phyloP scores from a whole-genome alignment of 1,284 basidiomycete species.

The Meira miltonrushii region DNA sequence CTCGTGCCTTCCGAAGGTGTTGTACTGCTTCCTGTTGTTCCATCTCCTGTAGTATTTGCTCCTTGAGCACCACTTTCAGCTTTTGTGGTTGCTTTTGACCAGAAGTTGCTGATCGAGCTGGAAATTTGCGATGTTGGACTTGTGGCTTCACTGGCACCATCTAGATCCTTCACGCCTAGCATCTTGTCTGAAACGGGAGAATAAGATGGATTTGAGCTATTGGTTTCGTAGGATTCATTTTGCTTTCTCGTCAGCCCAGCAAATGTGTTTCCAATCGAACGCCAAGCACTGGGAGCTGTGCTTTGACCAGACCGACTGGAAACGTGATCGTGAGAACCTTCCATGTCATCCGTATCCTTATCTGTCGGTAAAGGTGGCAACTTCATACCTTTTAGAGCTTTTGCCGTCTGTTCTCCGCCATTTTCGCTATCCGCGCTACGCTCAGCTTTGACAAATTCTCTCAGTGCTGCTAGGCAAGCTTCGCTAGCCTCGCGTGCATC shows the following conservation, averaged over 20 bases:
- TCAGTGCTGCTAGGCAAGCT: constrained; percentile 70
- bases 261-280: background rate
- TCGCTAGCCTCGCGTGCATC: constrained; percentile 84
- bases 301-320: background rate
- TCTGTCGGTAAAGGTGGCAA: constrained; percentile 43
- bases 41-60: background rate
- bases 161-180: background rate
- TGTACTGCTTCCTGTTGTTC: background rate
- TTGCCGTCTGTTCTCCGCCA: background rate
- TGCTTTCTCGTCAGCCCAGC: constrained; percentile 1
- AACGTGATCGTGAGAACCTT: background rate
- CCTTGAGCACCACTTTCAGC: background rate
- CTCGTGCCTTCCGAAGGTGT: background rate
- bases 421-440: background rate
- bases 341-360: constrained; percentile 24
- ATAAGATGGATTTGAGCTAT: no score
- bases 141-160: background rate
- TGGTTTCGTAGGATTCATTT: background rate
- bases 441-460: constrained; percentile 67
- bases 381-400: constrained; percentile 31
- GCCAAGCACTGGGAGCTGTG: background rate
- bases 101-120: background rate
- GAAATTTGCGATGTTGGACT: background rate
- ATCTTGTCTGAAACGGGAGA: no score
- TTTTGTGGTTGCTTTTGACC: constrained; percentile 3